Base-by-base conservation (phyloP, 1,284 basidiomycete species). In the Vanrija humicola region DNA sequence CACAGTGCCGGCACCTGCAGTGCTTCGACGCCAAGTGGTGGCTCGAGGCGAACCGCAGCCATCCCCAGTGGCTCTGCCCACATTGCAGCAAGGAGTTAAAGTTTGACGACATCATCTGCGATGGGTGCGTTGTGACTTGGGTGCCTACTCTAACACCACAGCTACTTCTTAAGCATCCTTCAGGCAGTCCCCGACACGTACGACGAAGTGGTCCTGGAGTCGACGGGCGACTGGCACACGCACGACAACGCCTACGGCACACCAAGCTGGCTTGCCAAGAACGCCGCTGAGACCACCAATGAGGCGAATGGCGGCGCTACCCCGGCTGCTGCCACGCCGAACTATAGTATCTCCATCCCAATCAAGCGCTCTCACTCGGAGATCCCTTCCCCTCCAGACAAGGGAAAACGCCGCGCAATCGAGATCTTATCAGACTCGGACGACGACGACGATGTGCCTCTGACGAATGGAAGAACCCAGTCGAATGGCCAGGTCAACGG, bases 11-110 rank as follows among this genome's bases (percentile, higher is more conserved):
- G 21, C 96, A 98, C 74, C 79, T 90, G 3, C 91, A 96, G 68
- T 99, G 96, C 75, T 99, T 98, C 73, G 96, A 98, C 74, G 93
- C 94, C 0, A 82, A 82, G 19, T 91, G 89, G 48, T 98, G 94
- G 90, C 92, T 89, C 66, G 88, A 87, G 21, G 85, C 96, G 71
- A 98, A 97, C 84, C 90, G 95, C 67, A 88, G 91, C 76, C 95
- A 94, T 6, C 96, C 96, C 0, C 93, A 92, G 29, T 99, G 91
- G 89, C 76, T 87, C 40, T 98, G 96, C 74, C 95, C 96, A n/a
- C 87, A 93, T 39, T 98, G 96, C 76, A 90, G 90, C 73, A 86
- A 84, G 67, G 79, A 81, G 29, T 76, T 98, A 53, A 84, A 86
- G 61, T 79, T 84, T 12, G 87, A 89, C 39, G 90, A 97, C 56